These are phyloP conservation scores for Ceratobasidium sp. DNA, from an alignment of 1,284 basidiomycete species.

Conservation along the genomic window DNA sequence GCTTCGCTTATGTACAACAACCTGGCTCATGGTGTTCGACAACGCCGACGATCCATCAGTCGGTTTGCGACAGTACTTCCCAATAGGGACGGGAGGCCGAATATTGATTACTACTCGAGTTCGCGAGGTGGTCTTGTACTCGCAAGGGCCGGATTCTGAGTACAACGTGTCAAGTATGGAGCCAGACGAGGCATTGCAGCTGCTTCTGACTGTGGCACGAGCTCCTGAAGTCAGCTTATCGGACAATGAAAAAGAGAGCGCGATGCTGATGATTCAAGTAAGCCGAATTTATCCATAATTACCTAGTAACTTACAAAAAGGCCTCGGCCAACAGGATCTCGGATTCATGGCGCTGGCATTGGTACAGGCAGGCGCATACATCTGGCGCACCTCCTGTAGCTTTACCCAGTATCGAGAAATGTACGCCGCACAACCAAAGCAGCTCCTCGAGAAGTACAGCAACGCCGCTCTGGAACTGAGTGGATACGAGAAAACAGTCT, in stretches of 20 bases:
- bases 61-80: conserved; percentile 3
- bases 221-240: not conserved
- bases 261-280: not conserved
- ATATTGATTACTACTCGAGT: conserved; percentile 20
- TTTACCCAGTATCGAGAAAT: not conserved
- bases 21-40: conserved; percentile 37
- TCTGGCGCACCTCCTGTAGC: not conserved
- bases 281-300: not conserved
- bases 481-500: conserved; percentile 11
- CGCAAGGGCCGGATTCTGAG: not conserved
- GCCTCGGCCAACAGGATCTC: not conserved
- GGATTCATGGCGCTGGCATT: conserved; percentile 21
- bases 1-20: conserved; percentile 1
- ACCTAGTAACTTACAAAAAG: not conserved
- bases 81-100: not conserved
- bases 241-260: not conserved
- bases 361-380: conserved; percentile 28
- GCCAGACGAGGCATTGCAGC: conserved; percentile 4
- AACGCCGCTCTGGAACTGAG: not conserved
- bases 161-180: conserved; percentile 25
- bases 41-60: conserved; percentile 31
- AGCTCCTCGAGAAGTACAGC: not conserved
- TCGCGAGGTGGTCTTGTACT: not conserved
- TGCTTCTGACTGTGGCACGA: not conserved
- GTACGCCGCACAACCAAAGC: not conserved